These are phyloP conservation scores for Coemansia sp. DNA, from an alignment of 192 early-diverging fungal species.

Conservation along the genomic window DNA sequence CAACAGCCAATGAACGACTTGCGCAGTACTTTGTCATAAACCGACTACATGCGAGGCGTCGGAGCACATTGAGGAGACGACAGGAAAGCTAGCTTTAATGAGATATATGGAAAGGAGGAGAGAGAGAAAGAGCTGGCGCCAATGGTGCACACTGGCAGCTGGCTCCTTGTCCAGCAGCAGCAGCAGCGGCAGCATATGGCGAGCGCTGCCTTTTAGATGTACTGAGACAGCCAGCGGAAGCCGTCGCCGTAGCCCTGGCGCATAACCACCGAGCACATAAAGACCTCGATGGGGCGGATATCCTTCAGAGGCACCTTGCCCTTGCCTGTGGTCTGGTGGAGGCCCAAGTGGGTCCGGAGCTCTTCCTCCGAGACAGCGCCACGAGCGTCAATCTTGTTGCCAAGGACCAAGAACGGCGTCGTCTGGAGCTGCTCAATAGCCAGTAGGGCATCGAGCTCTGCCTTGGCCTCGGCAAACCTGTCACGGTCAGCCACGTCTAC, in stretches of 20 bases:
- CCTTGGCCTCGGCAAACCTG: slow-evolving; percentile 88
- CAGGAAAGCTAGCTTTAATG: background rate
- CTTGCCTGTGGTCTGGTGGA: slow-evolving; percentile 99
- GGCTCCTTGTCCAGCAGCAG: background rate
- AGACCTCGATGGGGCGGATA: slow-evolving; percentile 97
- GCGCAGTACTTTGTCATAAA: slow-evolving; percentile 1
- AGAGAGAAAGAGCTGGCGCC: background rate
- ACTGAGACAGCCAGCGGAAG: slow-evolving; percentile 89
- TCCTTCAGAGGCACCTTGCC: slow-evolving; percentile 94
- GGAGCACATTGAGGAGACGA: background rate
- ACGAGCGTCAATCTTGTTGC: slow-evolving; percentile 98
- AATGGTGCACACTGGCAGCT: background rate
- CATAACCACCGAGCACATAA: slow-evolving; percentile 99
- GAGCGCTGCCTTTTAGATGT: slow-evolving; percentile 61
- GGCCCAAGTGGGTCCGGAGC: slow-evolving; percentile 82
- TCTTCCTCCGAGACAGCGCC: slow-evolving; percentile 94
- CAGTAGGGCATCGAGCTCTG: slow-evolving; percentile 93
- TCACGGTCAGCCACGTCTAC: slow-evolving; percentile 89
- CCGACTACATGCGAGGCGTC: background rate
- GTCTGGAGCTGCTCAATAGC: slow-evolving; percentile 91
- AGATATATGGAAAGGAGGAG: background rate
- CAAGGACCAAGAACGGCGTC: slow-evolving; percentile 95
- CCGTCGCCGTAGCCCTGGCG: slow-evolving; percentile 98
- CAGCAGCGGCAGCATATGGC: background rate
- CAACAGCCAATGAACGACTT: background rate